Base-by-base conservation (phyloP, 495 filamentous ascomycete species). In the Xylaria curta region DNA sequence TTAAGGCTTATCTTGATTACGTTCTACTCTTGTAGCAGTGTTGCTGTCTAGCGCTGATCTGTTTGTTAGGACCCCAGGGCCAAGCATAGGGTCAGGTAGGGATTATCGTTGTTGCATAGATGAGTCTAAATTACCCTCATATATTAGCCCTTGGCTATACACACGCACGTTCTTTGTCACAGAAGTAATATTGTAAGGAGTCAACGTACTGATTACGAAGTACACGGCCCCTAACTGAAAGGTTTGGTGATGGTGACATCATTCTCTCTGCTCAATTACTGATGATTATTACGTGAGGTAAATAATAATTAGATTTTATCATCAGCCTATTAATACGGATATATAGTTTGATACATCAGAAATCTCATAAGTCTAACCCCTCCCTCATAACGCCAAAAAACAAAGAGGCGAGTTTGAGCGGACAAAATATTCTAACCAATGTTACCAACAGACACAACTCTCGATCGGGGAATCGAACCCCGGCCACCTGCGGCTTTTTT, bases 401-500 rank as follows among this genome's bases (percentile, higher is more conserved):
- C n/a, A n/a, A n/a, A n/a, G n/a, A 31, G 13, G 24, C 0, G 21
- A 12, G 24, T 56, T 28, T 1, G 21, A 56, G 26, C 53, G 36
- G 19, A 15, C 1, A 36, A 26, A 17, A 58, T 3, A n/a, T 21
- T 38, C 15, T 31, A 36, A 60, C 6, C 10, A n/a, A 60, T 9
- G 8, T 36, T 19, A 4, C 54, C 19, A 40, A 56, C 38, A 42
- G 44, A 19, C 1, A 36, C 17, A 24, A 49, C 78, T 80, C 80
- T 79, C 76, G 76, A 79, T 78, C 78, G 80, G 78, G 80, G 80
- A 81, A 81, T 81, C 78, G 79, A 81, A 81, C 80, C 77, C 80
- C 80, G 78, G 77, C 76, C 78, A 78, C 78, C 75, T 75, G 80
- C 78, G 78, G 24, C 24, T 47, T 68, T 40, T 21, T 31, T 13